Percentiles rank a stretch among this genome's conserved stretches.
phyloP scores from a whole-genome alignment of 164 flowering plant species.

The Aristolochia contorta region DNA sequence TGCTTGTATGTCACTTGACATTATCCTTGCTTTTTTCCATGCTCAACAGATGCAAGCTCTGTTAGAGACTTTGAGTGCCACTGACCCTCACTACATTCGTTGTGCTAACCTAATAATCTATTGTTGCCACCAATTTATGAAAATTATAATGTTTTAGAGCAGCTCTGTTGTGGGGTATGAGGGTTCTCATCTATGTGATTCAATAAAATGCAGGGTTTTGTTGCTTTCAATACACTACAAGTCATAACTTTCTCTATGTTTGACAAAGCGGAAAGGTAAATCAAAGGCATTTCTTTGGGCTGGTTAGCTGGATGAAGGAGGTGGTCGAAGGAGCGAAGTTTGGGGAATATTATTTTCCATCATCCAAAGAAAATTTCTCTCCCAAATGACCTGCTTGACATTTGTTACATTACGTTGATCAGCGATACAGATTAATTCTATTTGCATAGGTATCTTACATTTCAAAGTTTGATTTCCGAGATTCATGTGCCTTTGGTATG shows the following conservation, averaged over 20 bases:
- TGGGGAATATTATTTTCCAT: constrained; percentile 82
- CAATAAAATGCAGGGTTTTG: neutral
- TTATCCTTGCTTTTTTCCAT: constrained; percentile 11
- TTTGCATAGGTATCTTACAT: constrained; percentile 62
- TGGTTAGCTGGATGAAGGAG: constrained; percentile 96
- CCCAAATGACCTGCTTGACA: constrained; percentile 55
- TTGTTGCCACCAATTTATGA: constrained; percentile 94
- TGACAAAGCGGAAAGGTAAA: constrained; percentile 69
- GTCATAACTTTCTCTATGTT: neutral
- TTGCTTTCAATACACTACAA: neutral
- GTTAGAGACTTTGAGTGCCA: constrained; percentile 83
- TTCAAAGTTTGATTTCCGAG: neutral
- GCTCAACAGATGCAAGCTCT: constrained; percentile 86
- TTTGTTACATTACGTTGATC: constrained; percentile 47
- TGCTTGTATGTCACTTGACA: neutral
- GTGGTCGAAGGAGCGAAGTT: constrained; percentile 74
- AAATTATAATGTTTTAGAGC: constrained; percentile 73
- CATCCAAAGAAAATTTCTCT: constrained; percentile 89
- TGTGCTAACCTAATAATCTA: constrained; percentile 97
- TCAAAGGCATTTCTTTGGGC: constrained; percentile 95
- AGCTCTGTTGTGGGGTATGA: constrained; percentile 94
- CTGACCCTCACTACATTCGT: constrained; percentile 96
- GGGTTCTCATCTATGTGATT: too few species aligned
- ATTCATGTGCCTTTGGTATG: too few species aligned
- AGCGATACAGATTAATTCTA: too few species aligned